These are phyloP conservation scores for Exophiala oligosperma DNA, from an alignment of 2,329 filamentous ascomycete genomes.

Conservation along the genomic window DNA sequence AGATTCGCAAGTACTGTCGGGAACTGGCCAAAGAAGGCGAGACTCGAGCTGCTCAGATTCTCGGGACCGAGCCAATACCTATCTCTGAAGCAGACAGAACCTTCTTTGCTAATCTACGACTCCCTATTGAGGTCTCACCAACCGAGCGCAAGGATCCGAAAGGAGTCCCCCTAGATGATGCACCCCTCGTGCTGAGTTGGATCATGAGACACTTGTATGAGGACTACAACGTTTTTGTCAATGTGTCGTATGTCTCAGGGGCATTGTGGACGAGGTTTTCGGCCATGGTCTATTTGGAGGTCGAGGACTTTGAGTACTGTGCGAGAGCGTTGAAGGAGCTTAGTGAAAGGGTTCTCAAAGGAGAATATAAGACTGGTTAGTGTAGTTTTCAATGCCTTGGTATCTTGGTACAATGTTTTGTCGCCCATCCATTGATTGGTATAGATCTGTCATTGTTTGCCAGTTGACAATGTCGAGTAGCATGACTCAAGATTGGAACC, in stretches of 20 bases:
- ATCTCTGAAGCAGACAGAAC: constrained; percentile 34
- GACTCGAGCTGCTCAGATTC: constrained; percentile 55
- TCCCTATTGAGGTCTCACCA: constrained; percentile 59
- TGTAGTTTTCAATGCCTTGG: neutral
- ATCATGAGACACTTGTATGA: constrained; percentile 40
- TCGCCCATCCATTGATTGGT: too few species aligned
- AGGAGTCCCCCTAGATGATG: constrained; percentile 54
- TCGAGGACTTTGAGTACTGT: constrained; percentile 72
- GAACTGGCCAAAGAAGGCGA: constrained; percentile 64
- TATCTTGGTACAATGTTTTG: too few species aligned
- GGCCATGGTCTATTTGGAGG: constrained; percentile 78
- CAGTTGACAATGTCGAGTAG: too few species aligned
- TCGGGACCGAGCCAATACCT: constrained; percentile 71
- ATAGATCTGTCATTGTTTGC: too few species aligned
- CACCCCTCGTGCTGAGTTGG: neutral
- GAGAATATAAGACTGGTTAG: constrained; percentile 23
- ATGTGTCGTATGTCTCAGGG: constrained; percentile 59
- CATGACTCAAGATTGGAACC: too few species aligned
- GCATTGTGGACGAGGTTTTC: constrained; percentile 71
- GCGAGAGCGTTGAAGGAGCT: constrained; percentile 59
- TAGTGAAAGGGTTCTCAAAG: constrained; percentile 46
- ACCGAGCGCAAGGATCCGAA: constrained; percentile 44
- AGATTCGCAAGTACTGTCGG: constrained; percentile 63
- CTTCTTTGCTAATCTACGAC: constrained; percentile 68
- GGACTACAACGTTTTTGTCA: constrained; percentile 69